Conservation (phyloP, 2,329 filamentous ascomycete genomes). For the Plenodomus tracheiphilus region DNA sequence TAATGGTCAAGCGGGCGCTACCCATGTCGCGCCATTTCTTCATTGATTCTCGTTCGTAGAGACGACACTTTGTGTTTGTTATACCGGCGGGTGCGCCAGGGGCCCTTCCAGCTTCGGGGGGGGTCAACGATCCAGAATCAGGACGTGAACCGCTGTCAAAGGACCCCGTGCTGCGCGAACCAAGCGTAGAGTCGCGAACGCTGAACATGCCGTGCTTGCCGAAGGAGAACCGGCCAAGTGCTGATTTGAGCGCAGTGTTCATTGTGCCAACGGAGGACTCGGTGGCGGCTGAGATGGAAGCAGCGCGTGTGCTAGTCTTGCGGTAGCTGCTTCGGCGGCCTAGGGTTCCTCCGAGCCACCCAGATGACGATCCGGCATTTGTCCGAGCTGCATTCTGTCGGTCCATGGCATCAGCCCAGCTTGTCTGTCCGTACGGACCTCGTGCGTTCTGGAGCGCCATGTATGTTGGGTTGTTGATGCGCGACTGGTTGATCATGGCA, state of each 20-base stretch:
- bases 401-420: slow-evolving; percentile 57
- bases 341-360: slow-evolving; percentile 54
- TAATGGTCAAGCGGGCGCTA: slow-evolving; percentile 79
- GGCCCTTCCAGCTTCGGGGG: slow-evolving; percentile 26
- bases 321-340: slow-evolving; percentile 60
- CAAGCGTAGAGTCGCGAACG: slow-evolving; percentile 76
- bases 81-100: slow-evolving; percentile 62
- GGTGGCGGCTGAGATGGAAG: slow-evolving; percentile 65
- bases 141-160: slow-evolving; percentile 45
- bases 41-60: slow-evolving; percentile 75
- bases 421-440: slow-evolving; percentile 54
- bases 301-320: slow-evolving; percentile 55
- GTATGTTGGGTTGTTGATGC: slow-evolving; percentile 91
- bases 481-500: slow-evolving; percentile 80
- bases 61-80: slow-evolving; percentile 80
- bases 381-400: slow-evolving; percentile 52
- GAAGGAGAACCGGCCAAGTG: slow-evolving; percentile 72
- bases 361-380: slow-evolving; percentile 43
- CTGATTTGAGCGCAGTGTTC: slow-evolving; percentile 73
- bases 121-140: slow-evolving; percentile 41
- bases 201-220: slow-evolving; percentile 76
- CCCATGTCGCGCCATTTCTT: slow-evolving; percentile 92
- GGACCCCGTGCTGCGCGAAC: slow-evolving; percentile 58
- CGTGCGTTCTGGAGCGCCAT: slow-evolving; percentile 76
- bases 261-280: slow-evolving; percentile 76